Percentiles rank a stretch among this genome's conserved stretches.
phyloP scores from a whole-genome alignment of 2,329 filamentous ascomycete species.

The Pseudogymnoascus sp. region DNA sequence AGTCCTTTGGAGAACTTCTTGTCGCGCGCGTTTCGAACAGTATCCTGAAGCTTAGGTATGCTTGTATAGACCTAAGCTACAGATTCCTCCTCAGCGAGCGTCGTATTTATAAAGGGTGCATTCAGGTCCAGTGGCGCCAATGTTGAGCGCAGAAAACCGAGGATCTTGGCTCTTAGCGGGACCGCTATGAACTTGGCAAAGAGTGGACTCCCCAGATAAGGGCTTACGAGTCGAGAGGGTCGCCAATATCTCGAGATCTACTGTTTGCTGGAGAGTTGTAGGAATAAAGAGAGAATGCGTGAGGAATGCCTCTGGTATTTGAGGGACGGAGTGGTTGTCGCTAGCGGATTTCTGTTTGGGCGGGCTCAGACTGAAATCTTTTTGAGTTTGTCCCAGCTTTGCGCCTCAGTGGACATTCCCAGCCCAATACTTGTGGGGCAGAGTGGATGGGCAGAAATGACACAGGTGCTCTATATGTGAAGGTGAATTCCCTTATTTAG shows the following conservation, averaged over 20 bases:
- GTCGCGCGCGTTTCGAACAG: background rate
- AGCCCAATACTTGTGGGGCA: background rate
- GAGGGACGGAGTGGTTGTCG: background rate
- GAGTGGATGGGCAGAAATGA: background rate
- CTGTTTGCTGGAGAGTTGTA: background rate
- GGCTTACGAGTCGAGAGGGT: background rate
- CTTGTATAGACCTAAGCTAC: conserved; percentile 1
- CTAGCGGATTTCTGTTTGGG: background rate
- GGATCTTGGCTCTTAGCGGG: conserved; percentile 9
- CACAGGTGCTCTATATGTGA: background rate
- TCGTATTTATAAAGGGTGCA: conserved; percentile 1
- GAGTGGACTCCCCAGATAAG: conserved; percentile 4
- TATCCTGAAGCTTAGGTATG: background rate
- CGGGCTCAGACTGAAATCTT: background rate
- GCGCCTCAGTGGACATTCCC: background rate
- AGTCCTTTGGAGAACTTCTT: background rate
- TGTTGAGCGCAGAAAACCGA: conserved; percentile 1
- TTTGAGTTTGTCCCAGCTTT: background rate
- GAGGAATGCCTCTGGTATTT: conserved; percentile 9
- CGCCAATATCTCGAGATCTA: background rate
- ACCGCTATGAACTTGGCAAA: conserved; percentile 5
- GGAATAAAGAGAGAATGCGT: background rate
- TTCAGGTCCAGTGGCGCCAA: conserved; percentile 6
- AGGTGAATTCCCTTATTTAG: background rate
- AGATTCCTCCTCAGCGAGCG: conserved; percentile 8